Evolutionary conservation across 768 basidiomycete species (phyloP), one percentile per base, ranked within the genome.

Genomic region (Tylopilus plumbeoviolaceoides): DNA sequence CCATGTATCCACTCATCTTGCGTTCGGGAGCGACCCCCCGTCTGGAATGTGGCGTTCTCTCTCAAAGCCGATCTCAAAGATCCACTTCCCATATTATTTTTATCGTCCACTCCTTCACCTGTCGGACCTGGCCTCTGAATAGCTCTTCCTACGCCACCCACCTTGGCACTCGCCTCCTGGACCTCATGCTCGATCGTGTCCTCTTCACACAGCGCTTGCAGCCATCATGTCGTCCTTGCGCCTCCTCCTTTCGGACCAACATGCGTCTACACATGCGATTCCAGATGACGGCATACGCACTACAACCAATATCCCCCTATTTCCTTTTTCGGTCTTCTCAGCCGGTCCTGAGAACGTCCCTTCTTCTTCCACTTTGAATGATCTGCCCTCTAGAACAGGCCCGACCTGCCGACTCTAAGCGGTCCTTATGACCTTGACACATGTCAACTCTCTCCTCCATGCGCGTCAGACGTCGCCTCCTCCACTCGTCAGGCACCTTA

Each of bases 401-500:
- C 38, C 18, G 38, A 15, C 38, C 7, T 18, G n/a, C 38, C 38
- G 35, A 36, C 35, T 33, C 31, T 12, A 33, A 33, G 11, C 31
- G 33, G 33, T 14, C 33, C 33, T 1, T 33, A 33, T 33, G 35
- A 36, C 31, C 31, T 23, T 23, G 23, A 23, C 31, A 33, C 7
- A 17, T 36, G 14, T 36, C 35, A 15, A 17, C 14, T 36, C 7
- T 15, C 7, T 15, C 35, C 35, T 36, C 35, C 35, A 17, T 15
- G 6, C 2, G 35, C 35, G 35, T 36, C 35, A 36, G 12, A 15
- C 35, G 4, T 17, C 15, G 12, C 15, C 35, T 17, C 17, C 35
- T 28, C 8, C 2, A 20, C 8, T 20, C 17, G 31, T 47, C 56
- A 64, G 56, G 62, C 54, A 62, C 59, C 15, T 64, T 61, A 61